These are phyloP conservation scores for Claviceps capensis DNA, from an alignment of 2,329 filamentous ascomycete species.

Conservation along the genomic window DNA sequence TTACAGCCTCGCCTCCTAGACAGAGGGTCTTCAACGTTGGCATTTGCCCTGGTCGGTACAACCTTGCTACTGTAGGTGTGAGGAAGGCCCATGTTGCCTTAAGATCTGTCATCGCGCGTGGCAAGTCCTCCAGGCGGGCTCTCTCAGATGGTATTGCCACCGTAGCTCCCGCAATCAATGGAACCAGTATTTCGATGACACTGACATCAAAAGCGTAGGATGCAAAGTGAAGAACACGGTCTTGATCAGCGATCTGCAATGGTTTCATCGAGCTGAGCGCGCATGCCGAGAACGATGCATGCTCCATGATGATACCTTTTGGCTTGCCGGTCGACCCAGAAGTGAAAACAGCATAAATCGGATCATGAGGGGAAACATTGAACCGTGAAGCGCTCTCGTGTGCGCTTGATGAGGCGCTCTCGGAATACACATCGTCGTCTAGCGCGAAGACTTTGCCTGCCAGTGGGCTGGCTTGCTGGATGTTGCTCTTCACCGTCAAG, in stretches of 20 bases:
- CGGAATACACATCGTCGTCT: no score
- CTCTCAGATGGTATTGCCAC: slow-evolving; percentile 10
- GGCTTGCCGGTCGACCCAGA: slow-evolving; percentile 38
- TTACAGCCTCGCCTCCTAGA: slow-evolving; percentile 12
- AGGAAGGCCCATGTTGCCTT: slow-evolving; percentile 4
- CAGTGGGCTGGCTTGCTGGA: neutral
- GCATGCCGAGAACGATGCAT: slow-evolving; percentile 3
- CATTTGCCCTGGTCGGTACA: slow-evolving; percentile 2
- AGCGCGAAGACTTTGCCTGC: neutral
- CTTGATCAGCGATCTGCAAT: neutral
- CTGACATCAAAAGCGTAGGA: slow-evolving; percentile 10
- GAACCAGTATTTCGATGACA: slow-evolving; percentile 6
- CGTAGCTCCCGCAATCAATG: slow-evolving; percentile 6
- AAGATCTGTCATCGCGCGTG: slow-evolving; percentile 5
- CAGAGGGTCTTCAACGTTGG: slow-evolving; percentile 8
- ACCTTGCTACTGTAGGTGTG: slow-evolving; percentile 4
- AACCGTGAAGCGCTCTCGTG: neutral
- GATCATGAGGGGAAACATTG: neutral
- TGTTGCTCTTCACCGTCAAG: neutral
- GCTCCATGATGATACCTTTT: slow-evolving; percentile 20
- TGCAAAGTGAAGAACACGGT: slow-evolving; percentile 6
- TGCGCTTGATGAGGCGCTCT: no score
- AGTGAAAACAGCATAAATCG: slow-evolving; percentile 31
- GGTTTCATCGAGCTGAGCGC: neutral
- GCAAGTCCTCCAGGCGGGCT: slow-evolving; percentile 6